These are phyloP conservation scores for Euphorbia tirucalli DNA, from an alignment of 345 rosid genomes.

Conservation along the genomic window DNA sequence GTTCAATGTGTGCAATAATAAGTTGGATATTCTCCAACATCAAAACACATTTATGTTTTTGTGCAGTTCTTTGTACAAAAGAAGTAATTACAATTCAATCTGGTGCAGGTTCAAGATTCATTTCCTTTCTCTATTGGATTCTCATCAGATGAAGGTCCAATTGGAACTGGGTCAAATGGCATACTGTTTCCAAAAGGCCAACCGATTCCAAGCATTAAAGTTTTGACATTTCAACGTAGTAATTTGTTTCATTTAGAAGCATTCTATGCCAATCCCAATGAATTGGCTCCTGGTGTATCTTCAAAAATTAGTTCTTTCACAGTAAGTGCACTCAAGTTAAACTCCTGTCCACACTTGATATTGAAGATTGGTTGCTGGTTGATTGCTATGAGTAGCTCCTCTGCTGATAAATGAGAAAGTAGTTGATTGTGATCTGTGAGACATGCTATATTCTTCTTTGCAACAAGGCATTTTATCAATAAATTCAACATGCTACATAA, in stretches of 20 bases:
- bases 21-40: not conserved
- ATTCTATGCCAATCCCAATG: conserved; percentile 51
- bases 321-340: conserved; percentile 35
- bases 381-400: conserved; percentile 3
- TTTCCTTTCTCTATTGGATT: conserved; percentile 67
- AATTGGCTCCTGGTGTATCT: conserved; percentile 40
- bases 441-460: not conserved
- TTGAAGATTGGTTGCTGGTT: not conserved
- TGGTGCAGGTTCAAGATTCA: conserved; percentile 75
- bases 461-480: not conserved
- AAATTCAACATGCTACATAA: not conserved
- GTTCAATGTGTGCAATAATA: not conserved
- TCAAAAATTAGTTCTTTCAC: conserved; percentile 45
- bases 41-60: not conserved
- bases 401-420: not conserved
- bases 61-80: not conserved
- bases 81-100: conserved; percentile 8
- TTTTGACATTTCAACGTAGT: conserved; percentile 54
- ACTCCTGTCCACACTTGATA: not conserved
- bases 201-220: conserved; percentile 68
- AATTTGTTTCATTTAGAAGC: conserved; percentile 52
- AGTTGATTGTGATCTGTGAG: not conserved
- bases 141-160: conserved; percentile 54
- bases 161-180: conserved; percentile 45
- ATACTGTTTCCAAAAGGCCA: conserved; percentile 64